Conservation (phyloP, 83 land plant species). For the Picea abies region DNA sequence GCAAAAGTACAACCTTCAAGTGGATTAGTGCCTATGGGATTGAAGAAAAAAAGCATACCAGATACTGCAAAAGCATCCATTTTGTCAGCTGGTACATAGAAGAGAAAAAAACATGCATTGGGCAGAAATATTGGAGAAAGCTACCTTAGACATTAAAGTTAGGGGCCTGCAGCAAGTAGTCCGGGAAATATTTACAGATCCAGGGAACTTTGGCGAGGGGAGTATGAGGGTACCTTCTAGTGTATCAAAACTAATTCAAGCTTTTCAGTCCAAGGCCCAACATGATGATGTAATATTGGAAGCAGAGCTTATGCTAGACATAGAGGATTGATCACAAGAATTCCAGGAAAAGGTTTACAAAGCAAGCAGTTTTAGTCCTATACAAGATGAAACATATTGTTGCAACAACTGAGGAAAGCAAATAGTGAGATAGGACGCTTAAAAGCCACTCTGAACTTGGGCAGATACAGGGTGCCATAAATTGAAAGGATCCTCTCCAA, state of each 20-base stretch:
- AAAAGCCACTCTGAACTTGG: not conserved
- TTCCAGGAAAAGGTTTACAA: not conserved
- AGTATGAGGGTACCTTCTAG: not conserved
- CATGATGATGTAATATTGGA: slow-evolving; percentile 28
- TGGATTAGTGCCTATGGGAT: not conserved
- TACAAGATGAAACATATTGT: slow-evolving; percentile 6
- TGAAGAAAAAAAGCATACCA: not conserved
- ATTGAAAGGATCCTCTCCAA: too few relatives aligned
- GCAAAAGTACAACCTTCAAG: not conserved
- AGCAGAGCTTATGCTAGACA: slow-evolving; percentile 6
- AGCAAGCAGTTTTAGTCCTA: not conserved
- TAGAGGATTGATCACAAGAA: slow-evolving; percentile 20
- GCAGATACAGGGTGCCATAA: too few relatives aligned
- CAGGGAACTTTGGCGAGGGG: slow-evolving; percentile 21
- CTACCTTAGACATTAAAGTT: too few relatives aligned
- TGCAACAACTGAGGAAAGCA: slow-evolving; percentile 18
- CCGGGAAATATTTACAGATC: slow-evolving; percentile 36
- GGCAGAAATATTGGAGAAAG: not conserved
- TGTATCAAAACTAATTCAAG: too few relatives aligned
- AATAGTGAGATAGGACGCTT: slow-evolving; percentile 22
- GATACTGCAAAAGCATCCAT: not conserved
- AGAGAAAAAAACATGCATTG: slow-evolving; percentile 4
- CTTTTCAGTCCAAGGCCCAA: slow-evolving; percentile 39
- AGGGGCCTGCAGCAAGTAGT: too few relatives aligned
- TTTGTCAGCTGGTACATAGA: not conserved